Evolutionary conservation across 1,139 yeast genomes (phyloP).

Genomic region (Nadsonia starkeyi-henricii): DNA sequence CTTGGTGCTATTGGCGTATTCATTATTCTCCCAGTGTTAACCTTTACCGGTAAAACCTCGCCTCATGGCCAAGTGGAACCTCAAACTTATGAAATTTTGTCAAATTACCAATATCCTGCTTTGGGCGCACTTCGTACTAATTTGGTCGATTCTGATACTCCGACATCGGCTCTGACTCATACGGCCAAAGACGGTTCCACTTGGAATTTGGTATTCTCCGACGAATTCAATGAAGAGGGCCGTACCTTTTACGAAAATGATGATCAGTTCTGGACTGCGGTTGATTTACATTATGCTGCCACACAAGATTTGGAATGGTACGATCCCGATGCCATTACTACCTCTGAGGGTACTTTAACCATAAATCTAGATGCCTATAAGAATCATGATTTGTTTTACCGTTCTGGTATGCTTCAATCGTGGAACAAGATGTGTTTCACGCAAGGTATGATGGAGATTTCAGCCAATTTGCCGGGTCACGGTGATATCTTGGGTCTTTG

Average conservation of each 20-base stretch:
- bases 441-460: conserved; percentile 57
- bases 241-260: conserved; percentile 73
- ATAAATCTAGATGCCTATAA: conserved; percentile 61
- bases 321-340: conserved; percentile 65
- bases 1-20: conserved; percentile 53
- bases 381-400: conserved; percentile 57
- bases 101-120: conserved; percentile 45
- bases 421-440: conserved; percentile 80
- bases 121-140: conserved; percentile 47
- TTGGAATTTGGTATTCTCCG: conserved; percentile 66
- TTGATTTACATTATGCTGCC: conserved; percentile 64
- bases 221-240: conserved; percentile 73
- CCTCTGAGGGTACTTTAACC: conserved; percentile 50
- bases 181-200: conserved; percentile 39
- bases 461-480: conserved; percentile 57
- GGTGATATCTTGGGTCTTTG: conserved; percentile 63
- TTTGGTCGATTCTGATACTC: conserved; percentile 72
- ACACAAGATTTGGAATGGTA: conserved; percentile 83
- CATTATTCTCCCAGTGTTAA: conserved; percentile 57
- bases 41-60: conserved; percentile 41
- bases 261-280: conserved; percentile 73
- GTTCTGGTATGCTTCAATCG: conserved; percentile 74
- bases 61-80: conserved; percentile 4
- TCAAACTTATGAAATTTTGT: conserved; percentile 30
- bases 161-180: conserved; percentile 35